Percentiles rank a stretch among this genome's conserved stretches.
Evolutionary conservation across 768 basidiomycete genomes (phyloP).

Genomic region (Lactarius akahatsu): DNA sequence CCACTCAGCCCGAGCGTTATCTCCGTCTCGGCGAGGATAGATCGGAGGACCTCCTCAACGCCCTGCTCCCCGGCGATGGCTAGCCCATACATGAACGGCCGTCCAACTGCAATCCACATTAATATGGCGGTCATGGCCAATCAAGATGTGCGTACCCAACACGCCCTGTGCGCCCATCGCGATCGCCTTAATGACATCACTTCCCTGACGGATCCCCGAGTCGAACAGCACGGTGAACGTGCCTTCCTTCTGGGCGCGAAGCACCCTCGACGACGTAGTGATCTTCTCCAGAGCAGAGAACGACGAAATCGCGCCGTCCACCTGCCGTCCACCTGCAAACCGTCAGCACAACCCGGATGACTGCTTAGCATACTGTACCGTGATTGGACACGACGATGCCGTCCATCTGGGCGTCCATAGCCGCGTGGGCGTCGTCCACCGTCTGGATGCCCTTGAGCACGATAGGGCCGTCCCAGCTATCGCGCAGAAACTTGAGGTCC

Average conservation of each 20-base stretch:
- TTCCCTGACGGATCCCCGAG: slow-evolving; percentile 80
- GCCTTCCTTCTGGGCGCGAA: slow-evolving; percentile 55
- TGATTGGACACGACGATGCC: slow-evolving; percentile 84
- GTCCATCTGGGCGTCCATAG: slow-evolving; percentile 60
- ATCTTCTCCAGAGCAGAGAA: slow-evolving; percentile 70
- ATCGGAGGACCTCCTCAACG: slow-evolving; percentile 68
- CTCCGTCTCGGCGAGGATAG: slow-evolving; percentile 68
- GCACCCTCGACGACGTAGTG: slow-evolving; percentile 58
- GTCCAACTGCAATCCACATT: slow-evolving; percentile 49
- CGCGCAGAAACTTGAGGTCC: slow-evolving; percentile 62
- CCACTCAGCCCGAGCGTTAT: slow-evolving; percentile 63
- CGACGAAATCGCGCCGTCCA: slow-evolving; percentile 77
- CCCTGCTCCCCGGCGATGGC: slow-evolving; percentile 69
- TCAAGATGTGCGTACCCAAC: slow-evolving; percentile 48
- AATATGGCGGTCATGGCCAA: too few relatives aligned
- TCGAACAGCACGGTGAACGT: slow-evolving; percentile 71
- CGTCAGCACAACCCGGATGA: neutral
- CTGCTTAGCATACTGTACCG: slow-evolving; percentile 48
- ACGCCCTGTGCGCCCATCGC: slow-evolving; percentile 85
- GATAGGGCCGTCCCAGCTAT: slow-evolving; percentile 79
- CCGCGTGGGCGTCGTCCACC: slow-evolving; percentile 68
- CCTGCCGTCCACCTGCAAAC: slow-evolving; percentile 56
- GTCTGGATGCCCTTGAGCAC: slow-evolving; percentile 79
- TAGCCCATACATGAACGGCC: slow-evolving; percentile 73
- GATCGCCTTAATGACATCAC: slow-evolving; percentile 81